Evolutionary conservation across 2,329 filamentous ascomycete species (phyloP).

Genomic region (Fusarium sp.): DNA sequence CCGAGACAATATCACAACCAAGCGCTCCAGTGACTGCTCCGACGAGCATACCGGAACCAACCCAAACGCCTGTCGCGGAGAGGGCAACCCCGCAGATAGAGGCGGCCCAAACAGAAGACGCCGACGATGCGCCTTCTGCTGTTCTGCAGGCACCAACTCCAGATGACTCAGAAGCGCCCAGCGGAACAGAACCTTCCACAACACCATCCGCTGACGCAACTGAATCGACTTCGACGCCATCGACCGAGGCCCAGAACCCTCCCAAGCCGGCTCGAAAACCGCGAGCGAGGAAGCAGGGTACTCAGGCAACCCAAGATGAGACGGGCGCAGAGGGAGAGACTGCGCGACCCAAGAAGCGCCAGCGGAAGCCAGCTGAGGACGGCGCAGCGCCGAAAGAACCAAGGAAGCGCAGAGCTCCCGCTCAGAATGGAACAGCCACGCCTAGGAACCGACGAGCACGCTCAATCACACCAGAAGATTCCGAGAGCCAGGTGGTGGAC

Average conservation of each 20-base stretch:
- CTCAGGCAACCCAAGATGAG: slow-evolving; percentile 20
- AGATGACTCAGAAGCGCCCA: slow-evolving; percentile 24
- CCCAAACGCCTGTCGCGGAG: not conserved
- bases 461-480: slow-evolving; percentile 70
- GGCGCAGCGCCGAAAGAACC: slow-evolving; percentile 30
- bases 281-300: slow-evolving; percentile 30
- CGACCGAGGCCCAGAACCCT: slow-evolving; percentile 7
- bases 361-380: slow-evolving; percentile 44
- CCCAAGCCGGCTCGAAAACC: slow-evolving; percentile 25
- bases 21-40: slow-evolving; percentile 4
- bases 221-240: slow-evolving; percentile 14
- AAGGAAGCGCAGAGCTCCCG: slow-evolving; percentile 43
- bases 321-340: slow-evolving; percentile 27
- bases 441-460: slow-evolving; percentile 52
- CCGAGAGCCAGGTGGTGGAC: slow-evolving; percentile 72
- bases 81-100: not conserved
- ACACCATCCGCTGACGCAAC: slow-evolving; percentile 22
- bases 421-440: slow-evolving; percentile 38
- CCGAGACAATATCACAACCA: not conserved
- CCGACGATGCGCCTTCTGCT: slow-evolving; percentile 1
- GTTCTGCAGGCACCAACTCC: slow-evolving; percentile 23
- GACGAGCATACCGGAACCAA: slow-evolving; percentile 13
- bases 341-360: slow-evolving; percentile 47
- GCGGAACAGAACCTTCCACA: slow-evolving; percentile 22
- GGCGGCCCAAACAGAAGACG: not conserved